Evolutionary conservation across 768 basidiomycete species (phyloP), one percentile per base, ranked within the genome.

Genomic region (Hypholoma fasciculare): DNA sequence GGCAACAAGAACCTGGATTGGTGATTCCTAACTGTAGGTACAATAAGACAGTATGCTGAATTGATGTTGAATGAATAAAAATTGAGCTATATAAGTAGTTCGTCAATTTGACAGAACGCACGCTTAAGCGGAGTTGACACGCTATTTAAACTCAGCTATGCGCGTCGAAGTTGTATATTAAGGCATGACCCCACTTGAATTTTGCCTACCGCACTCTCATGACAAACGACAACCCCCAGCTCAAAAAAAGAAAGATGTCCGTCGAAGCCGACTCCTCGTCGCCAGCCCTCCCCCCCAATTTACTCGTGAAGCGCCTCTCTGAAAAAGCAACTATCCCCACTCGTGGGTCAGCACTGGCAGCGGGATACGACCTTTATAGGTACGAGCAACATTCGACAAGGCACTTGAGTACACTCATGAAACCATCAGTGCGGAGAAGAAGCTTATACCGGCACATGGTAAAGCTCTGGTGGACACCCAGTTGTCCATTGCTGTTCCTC

Each of bases 281-380:
- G 6, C 52, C 74, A 9, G 72, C 78, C 3, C 80, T 82, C 47
- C 66, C 72, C 7, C 65, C 77, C 1, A 80, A 80, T 47, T 82
- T 98, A 17, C 84, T 94, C 54, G 83, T 99, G 69, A 97, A 97
- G 69, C 84, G 86, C 36, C 86, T 90, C 38, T 94, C 92, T 2
- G 83, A 86, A 16, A 90, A 87, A 66, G 97, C 92, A 23, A 89
- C 71, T 61, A 69, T 94, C 19, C 97, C 97, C 2, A 94, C 91
- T 9, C 84, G 94, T 50, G 96, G 97, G 0, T 94, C 91, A 2
- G 73, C 85, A 2, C 77, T 94, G 49, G 84, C 96, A 2, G 97
- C 97, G 1, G 97, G 97, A 5, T 97, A 98, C 68, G 97, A 99
- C 72, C 78, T 99, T 38, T 96, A 94, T 76, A 90, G 90, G 95